Conservation (phyloP, 2,329 filamentous ascomycete genomes). For the Ophiostoma pallidulum region DNA sequence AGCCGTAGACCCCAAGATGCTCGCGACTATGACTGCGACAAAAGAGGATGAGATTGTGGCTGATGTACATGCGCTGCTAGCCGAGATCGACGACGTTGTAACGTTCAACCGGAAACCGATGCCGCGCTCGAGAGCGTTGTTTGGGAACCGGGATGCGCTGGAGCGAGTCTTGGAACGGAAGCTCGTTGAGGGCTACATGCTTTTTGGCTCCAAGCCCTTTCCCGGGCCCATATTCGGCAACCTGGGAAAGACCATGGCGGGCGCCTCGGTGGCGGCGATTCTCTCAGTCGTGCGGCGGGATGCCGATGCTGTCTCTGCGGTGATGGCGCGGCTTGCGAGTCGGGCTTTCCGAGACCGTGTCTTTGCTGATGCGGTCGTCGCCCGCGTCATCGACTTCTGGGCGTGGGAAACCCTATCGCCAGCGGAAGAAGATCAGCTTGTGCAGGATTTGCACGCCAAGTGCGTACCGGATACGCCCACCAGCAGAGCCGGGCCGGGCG, state of each 20-base stretch:
- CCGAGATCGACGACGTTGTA: background rate
- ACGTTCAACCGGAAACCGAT: background rate
- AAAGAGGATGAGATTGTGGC: background rate
- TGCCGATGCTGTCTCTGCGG: no score
- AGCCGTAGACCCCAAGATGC: slow-evolving; percentile 15
- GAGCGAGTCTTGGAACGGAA: background rate
- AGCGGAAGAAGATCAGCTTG: background rate
- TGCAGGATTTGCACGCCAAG: background rate
- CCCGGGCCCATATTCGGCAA: background rate
- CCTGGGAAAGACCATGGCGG: background rate
- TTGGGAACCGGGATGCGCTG: background rate
- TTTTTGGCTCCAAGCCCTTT: background rate
- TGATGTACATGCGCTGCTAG: background rate
- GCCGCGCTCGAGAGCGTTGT: background rate
- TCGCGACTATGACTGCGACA: slow-evolving; percentile 3
- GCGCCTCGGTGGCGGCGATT: background rate
- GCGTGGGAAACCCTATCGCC: background rate
- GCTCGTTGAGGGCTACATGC: no score
- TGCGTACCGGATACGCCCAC: no score
- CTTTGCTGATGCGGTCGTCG: background rate
- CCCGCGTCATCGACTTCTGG: background rate
- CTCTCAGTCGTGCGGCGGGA: no score
- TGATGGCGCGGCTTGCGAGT: background rate
- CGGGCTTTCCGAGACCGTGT: background rate
- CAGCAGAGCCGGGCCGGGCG: background rate